Evolutionary conservation across 2,329 filamentous ascomycete genomes (phyloP).

Genomic region (Aspergillus sp.): DNA sequence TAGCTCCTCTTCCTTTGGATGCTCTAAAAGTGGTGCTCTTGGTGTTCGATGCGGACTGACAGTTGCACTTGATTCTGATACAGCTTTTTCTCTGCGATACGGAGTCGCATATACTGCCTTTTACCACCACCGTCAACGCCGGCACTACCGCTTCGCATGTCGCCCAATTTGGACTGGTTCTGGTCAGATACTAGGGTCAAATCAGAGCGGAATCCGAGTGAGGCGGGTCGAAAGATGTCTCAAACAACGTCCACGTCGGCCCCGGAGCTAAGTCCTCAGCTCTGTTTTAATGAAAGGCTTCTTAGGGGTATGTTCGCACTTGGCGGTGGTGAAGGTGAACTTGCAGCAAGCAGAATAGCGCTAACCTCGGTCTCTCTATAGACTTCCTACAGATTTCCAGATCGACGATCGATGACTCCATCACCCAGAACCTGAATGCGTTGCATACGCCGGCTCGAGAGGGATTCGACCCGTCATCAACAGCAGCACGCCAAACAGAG

Average conservation of each 20-base stretch:
- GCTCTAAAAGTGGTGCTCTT: background rate
- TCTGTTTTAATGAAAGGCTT: slow-evolving; percentile 64
- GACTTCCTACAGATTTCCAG: slow-evolving; percentile 87
- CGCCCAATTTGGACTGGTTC: slow-evolving; percentile 33
- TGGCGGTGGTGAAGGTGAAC: background rate
- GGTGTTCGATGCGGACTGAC: background rate
- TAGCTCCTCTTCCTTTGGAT: background rate
- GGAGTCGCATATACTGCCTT: background rate
- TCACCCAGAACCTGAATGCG: slow-evolving; percentile 85
- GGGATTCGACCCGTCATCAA: slow-evolving; percentile 73
- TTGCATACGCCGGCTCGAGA: slow-evolving; percentile 62
- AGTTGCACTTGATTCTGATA: background rate
- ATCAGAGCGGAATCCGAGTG: slow-evolving; percentile 15
- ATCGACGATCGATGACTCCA: slow-evolving; percentile 80
- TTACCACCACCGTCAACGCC: background rate
- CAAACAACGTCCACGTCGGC: slow-evolving; percentile 27
- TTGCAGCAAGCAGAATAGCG: background rate
- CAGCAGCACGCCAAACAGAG: slow-evolving; percentile 51
- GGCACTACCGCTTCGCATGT: background rate
- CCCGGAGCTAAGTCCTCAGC: slow-evolving; percentile 58
- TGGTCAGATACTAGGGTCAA: slow-evolving; percentile 20
- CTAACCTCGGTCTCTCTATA: slow-evolving; percentile 31
- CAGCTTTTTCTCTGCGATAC: background rate
- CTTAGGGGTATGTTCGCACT: slow-evolving; percentile 51
- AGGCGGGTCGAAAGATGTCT: slow-evolving; percentile 28